phyloP scores from a whole-genome alignment of 164 flowering plant genomes.

The Sextonia rubra region DNA sequence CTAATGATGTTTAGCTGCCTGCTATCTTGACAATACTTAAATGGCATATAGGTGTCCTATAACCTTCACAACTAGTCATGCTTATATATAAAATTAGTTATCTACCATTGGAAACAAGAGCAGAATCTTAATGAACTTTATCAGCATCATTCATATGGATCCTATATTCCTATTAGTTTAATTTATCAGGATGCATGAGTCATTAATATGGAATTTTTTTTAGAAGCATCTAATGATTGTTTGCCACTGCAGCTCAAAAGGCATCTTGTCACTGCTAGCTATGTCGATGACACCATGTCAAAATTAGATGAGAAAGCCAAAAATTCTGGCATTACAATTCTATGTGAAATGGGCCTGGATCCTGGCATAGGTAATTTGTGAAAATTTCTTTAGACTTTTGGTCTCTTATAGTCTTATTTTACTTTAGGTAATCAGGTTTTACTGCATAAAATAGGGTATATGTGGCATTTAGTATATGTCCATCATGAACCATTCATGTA shows the following conservation, averaged over 20 bases:
- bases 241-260: constrained; percentile 58
- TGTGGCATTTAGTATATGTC: too few relatives aligned
- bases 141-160: background rate
- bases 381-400: background rate
- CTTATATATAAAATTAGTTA: too few relatives aligned
- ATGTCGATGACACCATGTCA: constrained; percentile 75
- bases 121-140: background rate
- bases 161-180: background rate
- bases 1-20: too few relatives aligned
- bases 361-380: constrained; percentile 87
- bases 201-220: background rate
- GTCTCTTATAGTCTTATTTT: background rate
- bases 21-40: too few relatives aligned
- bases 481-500: too few relatives aligned
- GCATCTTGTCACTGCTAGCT: constrained; percentile 97
- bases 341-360: constrained; percentile 99
- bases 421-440: background rate
- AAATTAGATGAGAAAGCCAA: constrained; percentile 63
- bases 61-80: too few relatives aligned
- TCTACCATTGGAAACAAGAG: background rate
- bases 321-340: constrained; percentile 74
- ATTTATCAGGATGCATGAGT: background rate
- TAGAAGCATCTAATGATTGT: background rate
- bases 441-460: background rate
- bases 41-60: too few relatives aligned